Conservation (phyloP, 345 rosid genomes). For the Trapa incisa region DNA sequence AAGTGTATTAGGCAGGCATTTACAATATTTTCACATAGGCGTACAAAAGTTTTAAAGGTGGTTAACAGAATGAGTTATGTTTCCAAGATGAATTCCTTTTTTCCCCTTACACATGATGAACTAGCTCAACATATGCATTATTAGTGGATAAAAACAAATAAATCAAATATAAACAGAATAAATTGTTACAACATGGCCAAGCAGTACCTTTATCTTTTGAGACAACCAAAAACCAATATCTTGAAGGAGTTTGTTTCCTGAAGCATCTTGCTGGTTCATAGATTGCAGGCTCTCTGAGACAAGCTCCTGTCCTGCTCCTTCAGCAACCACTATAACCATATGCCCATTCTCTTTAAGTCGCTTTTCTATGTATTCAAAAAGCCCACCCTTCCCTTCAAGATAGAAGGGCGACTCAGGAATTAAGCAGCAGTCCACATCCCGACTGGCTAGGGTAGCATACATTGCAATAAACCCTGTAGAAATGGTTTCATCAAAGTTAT, state of each 20-base stretch:
- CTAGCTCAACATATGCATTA: not conserved
- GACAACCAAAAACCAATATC: constrained; percentile 83
- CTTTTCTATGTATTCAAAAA: constrained; percentile 48
- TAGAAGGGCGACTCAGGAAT: constrained; percentile 94
- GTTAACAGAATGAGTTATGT: not conserved
- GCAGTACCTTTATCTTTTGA: constrained; percentile 53
- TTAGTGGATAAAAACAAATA: not conserved
- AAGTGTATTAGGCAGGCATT: not conserved
- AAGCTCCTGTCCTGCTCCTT: constrained; percentile 89
- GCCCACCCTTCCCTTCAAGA: constrained; percentile 85
- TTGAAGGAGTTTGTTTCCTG: constrained; percentile 69
- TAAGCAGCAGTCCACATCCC: constrained; percentile 91
- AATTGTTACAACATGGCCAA: not conserved
- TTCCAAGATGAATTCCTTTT: not conserved
- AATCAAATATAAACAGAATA: not conserved
- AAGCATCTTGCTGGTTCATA: constrained; percentile 48
- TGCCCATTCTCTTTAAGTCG: constrained; percentile 71
- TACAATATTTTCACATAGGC: not conserved
- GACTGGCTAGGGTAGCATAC: constrained; percentile 84
- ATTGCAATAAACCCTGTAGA: constrained; percentile 55
- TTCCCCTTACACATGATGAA: not conserved
- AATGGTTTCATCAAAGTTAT: constrained; percentile 2
- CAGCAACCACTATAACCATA: constrained; percentile 81
- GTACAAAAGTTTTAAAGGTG: not conserved
- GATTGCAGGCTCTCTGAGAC: constrained; percentile 36